Conservation (phyloP, 768 basidiomycete genomes). For the Rhodotorula paludigena region DNA sequence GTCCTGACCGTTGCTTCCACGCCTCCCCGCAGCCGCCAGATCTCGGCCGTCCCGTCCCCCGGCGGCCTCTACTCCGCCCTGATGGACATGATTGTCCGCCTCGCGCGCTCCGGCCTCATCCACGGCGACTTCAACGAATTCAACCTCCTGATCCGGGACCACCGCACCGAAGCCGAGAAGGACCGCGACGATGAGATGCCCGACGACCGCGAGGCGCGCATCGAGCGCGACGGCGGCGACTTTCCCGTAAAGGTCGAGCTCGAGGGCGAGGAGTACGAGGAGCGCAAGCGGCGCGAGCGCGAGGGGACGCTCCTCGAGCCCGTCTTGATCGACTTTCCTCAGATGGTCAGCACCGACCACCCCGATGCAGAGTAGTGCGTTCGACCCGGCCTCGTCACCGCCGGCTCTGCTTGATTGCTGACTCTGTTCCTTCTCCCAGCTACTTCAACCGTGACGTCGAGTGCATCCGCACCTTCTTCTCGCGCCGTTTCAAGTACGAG, state of each 20-base stretch:
- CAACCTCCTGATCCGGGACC: slow-evolving; percentile 83
- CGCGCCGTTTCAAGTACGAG: slow-evolving; percentile 84
- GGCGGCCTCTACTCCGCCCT: slow-evolving; percentile 82
- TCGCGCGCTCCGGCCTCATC: slow-evolving; percentile 89
- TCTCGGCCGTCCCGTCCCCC: slow-evolving; percentile 73
- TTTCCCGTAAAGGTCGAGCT: slow-evolving; percentile 30
- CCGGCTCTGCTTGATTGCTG: neutral
- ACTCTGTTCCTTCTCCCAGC: slow-evolving; percentile 52
- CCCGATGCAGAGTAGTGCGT: slow-evolving; percentile 90
- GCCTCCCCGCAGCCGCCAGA: slow-evolving; percentile 63
- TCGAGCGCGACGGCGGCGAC: slow-evolving; percentile 19
- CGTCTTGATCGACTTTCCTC: slow-evolving; percentile 95
- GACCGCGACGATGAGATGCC: slow-evolving; percentile 38
- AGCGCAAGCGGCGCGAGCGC: slow-evolving; percentile 20
- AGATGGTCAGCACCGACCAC: slow-evolving; percentile 97
- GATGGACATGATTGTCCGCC: slow-evolving; percentile 93
- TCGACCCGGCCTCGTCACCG: neutral
- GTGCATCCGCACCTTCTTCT: slow-evolving; percentile 90
- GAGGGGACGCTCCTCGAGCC: slow-evolving; percentile 54
- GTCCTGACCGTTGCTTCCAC: neutral
- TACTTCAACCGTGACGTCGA: slow-evolving; percentile 99
- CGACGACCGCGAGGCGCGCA: slow-evolving; percentile 33
- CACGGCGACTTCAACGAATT: slow-evolving; percentile 99
- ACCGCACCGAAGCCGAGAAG: slow-evolving; percentile 41
- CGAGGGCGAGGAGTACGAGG: slow-evolving; percentile 33